phyloP scores from a whole-genome alignment of 257 asterid genomes.

The Thymus mandschuricus region DNA sequence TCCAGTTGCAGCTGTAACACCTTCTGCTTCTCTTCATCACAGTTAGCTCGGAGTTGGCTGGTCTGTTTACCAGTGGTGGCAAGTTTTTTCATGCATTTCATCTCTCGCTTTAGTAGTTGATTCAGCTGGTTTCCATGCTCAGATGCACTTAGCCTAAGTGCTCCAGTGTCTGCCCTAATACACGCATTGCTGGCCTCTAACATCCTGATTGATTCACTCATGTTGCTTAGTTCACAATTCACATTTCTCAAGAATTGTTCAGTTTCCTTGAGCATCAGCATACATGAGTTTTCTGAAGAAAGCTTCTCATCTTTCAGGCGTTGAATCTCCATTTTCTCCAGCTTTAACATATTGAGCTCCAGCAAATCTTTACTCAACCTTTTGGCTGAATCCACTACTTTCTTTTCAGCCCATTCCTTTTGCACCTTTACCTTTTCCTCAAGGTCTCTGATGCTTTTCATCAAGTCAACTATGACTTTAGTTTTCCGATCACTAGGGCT shows the following conservation, averaged over 20 bases:
- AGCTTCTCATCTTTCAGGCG: conserved; percentile 11
- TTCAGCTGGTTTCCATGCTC: conserved; percentile 22
- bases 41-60: conserved; percentile 18
- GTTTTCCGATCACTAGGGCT: conserved; percentile 22
- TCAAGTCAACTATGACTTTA: conserved; percentile 18
- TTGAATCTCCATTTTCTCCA: conserved; percentile 23
- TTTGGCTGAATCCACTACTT: conserved; percentile 31
- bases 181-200: conserved; percentile 11
- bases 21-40: conserved; percentile 29
- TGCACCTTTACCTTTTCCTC: conserved; percentile 9
- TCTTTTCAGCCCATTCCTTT: conserved; percentile 33
- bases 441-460: conserved; percentile 9
- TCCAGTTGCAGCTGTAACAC: conserved; percentile 33
- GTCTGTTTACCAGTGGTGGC: conserved; percentile 18
- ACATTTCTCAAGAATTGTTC: conserved; percentile 6
- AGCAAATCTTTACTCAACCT: conserved; percentile 25
- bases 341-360: conserved; percentile 28
- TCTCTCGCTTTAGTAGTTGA: conserved; percentile 28
- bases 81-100: conserved; percentile 24
- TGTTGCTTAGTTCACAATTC: conserved; percentile 7
- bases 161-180: conserved; percentile 33
- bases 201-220: background rate
- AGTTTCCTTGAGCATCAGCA: conserved; percentile 21
- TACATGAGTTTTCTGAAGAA: background rate
- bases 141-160: conserved; percentile 28